A percentile compares a stretch with the other conserved stretches of the same genome.
Conservation (phyloP, 2,329 filamentous ascomycete species). For the Amauroascus niger region DNA sequence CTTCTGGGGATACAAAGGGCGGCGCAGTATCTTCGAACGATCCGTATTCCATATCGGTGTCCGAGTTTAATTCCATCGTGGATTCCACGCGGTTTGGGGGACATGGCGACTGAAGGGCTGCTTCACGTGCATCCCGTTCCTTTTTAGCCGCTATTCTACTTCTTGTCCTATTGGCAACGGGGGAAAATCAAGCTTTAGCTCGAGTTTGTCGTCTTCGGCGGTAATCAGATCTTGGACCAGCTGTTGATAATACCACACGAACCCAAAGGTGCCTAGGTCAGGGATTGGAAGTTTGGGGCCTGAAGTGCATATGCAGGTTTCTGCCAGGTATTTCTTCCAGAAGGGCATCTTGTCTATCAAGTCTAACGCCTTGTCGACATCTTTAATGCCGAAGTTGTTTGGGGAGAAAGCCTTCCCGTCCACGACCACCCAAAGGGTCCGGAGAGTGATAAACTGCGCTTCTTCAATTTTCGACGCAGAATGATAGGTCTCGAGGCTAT, state of each 20-base stretch:
- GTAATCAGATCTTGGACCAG: background rate
- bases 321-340: background rate
- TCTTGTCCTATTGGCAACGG: background rate
- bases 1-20: too few species aligned
- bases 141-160: background rate
- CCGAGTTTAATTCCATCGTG: too few species aligned
- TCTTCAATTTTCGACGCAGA: conserved; percentile 13
- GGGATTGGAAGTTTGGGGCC: background rate
- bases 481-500: background rate
- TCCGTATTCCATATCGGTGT: too few species aligned
- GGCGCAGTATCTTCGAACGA: background rate
- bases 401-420: background rate
- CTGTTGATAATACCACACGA: background rate
- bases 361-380: background rate
- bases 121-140: too few species aligned
- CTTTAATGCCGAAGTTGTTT: background rate
- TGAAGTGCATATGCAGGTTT: background rate
- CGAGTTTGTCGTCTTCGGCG: background rate
- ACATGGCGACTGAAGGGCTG: too few species aligned
- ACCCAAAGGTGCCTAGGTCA: background rate
- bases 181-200: background rate
- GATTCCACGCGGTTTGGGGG: too few species aligned
- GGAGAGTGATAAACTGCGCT: conserved; percentile 11
- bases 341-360: background rate
- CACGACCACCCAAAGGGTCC: conserved; percentile 2